Evolutionary conservation across 345 rosid species (phyloP), one percentile per base, ranked within the genome.

Genomic region (Pistacia vera): DNA sequence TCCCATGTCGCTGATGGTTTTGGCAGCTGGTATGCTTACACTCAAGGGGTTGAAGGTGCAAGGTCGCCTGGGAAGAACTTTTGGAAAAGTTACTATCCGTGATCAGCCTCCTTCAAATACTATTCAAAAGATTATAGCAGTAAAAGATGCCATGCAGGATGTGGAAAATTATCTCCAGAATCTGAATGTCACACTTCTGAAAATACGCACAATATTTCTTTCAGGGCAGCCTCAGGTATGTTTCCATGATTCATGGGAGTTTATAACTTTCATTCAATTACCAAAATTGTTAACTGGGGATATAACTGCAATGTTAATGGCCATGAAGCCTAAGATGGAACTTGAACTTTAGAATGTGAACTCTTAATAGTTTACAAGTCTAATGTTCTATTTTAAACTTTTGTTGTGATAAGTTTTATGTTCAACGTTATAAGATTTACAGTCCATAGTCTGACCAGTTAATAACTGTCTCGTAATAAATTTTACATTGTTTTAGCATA

Each of bases 91-190:
- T 79, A 93, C 93, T 2, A 90, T 95, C 72, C 85, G 83, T 75
- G 98, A 95, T 85, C 99, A 95, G 81, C 98, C 98, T 63, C 94
- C 99, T 76, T 95, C 99, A 74, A 95, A 95, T 84, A 95, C 99
- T 58, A 88, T 95, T 74, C 92, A 95, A 72, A 93, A 95, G 86
- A 92, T 95, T 28, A 85, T 95, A 66, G 99, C 99, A 62, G 75
- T 95, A 20, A 95, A 93, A 85, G 95, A 95, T 78, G 99, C 98
- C 38, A 90, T 95, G 96, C 93, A 81, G 57, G 93, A 90, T 74
- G 83, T 95, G 75, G 99, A 95, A 86, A 83, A 81, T 76, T 88
- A 79, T 84, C 91, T 93, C 72, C 99, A 95, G 89, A 93, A 87
- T 79, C 75, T 95, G 76, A 95, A 95, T 79, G 97, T 95, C 51